Evolutionary conservation across 169 alveolate genomes (phyloP).

Genomic region (Cryptosporidium felis): DNA sequence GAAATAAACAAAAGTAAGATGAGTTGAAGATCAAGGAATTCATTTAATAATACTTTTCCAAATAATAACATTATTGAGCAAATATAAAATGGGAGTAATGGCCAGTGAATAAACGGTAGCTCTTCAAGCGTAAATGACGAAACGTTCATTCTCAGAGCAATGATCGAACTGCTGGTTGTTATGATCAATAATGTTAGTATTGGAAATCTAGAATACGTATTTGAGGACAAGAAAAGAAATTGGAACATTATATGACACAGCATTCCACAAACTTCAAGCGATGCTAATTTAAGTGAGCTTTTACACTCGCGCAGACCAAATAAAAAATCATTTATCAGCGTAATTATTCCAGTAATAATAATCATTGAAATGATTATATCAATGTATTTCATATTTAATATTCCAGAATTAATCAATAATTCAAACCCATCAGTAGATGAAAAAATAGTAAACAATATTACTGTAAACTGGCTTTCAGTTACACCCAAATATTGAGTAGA

Average conservation of each 20-base stretch:
- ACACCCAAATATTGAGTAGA: constrained; percentile 53
- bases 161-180: constrained; percentile 44
- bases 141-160: constrained; percentile 63
- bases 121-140: constrained; percentile 60
- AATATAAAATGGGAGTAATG: constrained; percentile 49
- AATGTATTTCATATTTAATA: background rate
- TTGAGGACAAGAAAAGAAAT: constrained; percentile 24
- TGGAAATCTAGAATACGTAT: background rate
- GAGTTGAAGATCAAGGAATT: background rate
- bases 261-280: constrained; percentile 45
- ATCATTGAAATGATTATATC: constrained; percentile 12
- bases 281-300: constrained; percentile 11
- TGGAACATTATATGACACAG: constrained; percentile 49
- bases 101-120: constrained; percentile 65
- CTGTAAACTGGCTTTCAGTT: constrained; percentile 45
- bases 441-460: constrained; percentile 12
- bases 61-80: constrained; percentile 17
- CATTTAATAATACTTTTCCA: constrained; percentile 5
- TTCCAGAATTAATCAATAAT: background rate
- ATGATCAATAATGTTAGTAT: background rate
- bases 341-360: constrained; percentile 1
- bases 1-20: background rate
- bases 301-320: background rate
- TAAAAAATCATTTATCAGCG: constrained; percentile 19
- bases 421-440: background rate